Conservation (phyloP, 2,329 filamentous ascomycete genomes). For the Macroventuria anomochaeta region DNA sequence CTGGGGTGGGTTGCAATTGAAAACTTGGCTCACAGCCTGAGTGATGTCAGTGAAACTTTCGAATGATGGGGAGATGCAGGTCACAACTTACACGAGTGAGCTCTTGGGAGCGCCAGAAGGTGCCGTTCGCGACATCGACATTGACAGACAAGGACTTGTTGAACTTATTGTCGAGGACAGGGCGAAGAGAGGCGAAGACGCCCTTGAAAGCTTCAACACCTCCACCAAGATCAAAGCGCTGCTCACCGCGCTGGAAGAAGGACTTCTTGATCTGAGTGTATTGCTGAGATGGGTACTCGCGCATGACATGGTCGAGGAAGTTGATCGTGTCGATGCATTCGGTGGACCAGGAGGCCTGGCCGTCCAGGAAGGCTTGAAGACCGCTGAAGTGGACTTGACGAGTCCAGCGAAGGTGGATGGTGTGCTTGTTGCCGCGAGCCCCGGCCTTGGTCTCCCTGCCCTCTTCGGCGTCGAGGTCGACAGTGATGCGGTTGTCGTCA, state of each 20-base stretch:
- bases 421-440: slow-evolving; percentile 58
- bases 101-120: slow-evolving; percentile 72
- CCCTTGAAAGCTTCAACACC: slow-evolving; percentile 84
- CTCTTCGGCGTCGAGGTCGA: slow-evolving; percentile 76
- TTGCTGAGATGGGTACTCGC: slow-evolving; percentile 73
- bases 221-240: slow-evolving; percentile 62
- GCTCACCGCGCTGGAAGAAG: slow-evolving; percentile 71
- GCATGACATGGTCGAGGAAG: slow-evolving; percentile 88
- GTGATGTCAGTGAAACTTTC: not conserved
- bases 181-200: slow-evolving; percentile 82
- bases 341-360: slow-evolving; percentile 56
- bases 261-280: slow-evolving; percentile 79
- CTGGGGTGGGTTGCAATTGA: slow-evolving; percentile 34
- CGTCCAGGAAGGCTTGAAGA: slow-evolving; percentile 71
- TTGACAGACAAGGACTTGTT: slow-evolving; percentile 77
- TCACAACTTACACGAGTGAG: slow-evolving; percentile 36
- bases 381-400: slow-evolving; percentile 71
- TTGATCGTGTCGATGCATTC: slow-evolving; percentile 80
- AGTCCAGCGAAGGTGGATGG: slow-evolving; percentile 68
- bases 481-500: slow-evolving; percentile 52
- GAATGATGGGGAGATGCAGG: not conserved
- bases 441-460: slow-evolving; percentile 31
- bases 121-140: slow-evolving; percentile 88
- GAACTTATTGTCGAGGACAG: slow-evolving; percentile 62
- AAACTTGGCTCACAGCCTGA: slow-evolving; percentile 36